Evolutionary conservation across 495 filamentous ascomycete species (phyloP).

Genomic region (Xylaria sp.): DNA sequence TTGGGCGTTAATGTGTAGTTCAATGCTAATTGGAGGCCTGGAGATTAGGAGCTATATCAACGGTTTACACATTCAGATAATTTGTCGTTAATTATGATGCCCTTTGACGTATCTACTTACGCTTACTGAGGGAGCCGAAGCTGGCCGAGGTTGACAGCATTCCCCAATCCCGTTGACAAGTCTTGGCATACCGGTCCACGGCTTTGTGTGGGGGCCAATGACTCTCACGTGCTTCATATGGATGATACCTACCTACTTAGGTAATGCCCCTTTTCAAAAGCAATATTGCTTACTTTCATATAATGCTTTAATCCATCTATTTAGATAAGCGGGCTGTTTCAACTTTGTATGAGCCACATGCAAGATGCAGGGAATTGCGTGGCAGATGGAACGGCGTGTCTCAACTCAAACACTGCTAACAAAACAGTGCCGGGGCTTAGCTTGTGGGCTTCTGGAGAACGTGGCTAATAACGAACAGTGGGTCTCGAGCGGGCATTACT

Average conservation of each 20-base stretch:
- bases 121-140: conserved; percentile 36
- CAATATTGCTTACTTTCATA: background rate
- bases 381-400: conserved; percentile 10
- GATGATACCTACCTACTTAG: no score
- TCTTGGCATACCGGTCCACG: background rate
- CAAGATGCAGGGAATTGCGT: conserved; percentile 11
- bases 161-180: background rate
- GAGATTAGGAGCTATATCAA: background rate
- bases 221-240: background rate
- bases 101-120: conserved; percentile 16
- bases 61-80: background rate
- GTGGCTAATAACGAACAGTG: conserved; percentile 18
- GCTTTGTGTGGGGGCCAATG: background rate
- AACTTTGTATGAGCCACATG: background rate
- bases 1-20: background rate
- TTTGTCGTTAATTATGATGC: conserved; percentile 6
- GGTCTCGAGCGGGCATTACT: conserved; percentile 4
- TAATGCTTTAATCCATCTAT: background rate
- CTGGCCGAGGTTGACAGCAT: conserved; percentile 41
- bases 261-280: background rate
- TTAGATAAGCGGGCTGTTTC: background rate
- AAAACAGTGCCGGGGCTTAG: background rate
- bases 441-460: background rate
- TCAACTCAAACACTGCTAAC: background rate
- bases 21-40: background rate